Base-by-base conservation (phyloP, 164 flowering plant genomes). In the Stephania japonica region DNA sequence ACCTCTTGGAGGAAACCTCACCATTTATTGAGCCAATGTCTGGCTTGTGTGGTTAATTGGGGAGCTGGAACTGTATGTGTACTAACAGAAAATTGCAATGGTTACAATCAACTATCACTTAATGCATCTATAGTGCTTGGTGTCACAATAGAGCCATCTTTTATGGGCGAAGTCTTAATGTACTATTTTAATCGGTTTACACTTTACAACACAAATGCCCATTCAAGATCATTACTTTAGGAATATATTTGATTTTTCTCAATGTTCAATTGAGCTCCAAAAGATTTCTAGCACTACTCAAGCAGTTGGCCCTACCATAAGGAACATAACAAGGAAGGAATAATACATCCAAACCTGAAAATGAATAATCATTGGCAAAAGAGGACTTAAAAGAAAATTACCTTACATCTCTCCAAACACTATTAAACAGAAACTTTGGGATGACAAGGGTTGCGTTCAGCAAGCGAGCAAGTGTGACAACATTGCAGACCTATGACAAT, bases 321-420 rank as follows among this genome's bases (percentile, higher is more conserved):
- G 50, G 50, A 44, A 3, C 1, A 44, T 8, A 47, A 47, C 53
- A 70, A 26, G 42, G 49, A 56, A 43, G 64, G 27, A 70, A 63
- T n/a, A 61, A 67, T 68, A 8, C 23, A 7, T 67, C 63, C 47
- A 64, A 38, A 12, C 67, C 11, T 25, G 26, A n/a, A 25, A 70
- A 50, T 64, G 42, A 73, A 16, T 67, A 66, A 16, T 19, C 59
- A 43, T 18, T 9, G 2, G 42, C 42, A 56, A 4, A 67, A 43
- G 43, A 13, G 53, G 44, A 75, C 42, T 72, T 64, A 67, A 73
- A 65, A 65, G 27, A 42, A 67, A 56, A 68, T 77, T 78, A 88
- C 93, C 94, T 91, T 73, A 77, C 86, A 83, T 96, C 98, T 86
- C 74, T 90, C 99, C 99, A 96, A 49, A 96, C 98, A 77, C 91